Base-by-base conservation (phyloP, 2,329 filamentous ascomycete species). In the Claviceps fusiformis region DNA sequence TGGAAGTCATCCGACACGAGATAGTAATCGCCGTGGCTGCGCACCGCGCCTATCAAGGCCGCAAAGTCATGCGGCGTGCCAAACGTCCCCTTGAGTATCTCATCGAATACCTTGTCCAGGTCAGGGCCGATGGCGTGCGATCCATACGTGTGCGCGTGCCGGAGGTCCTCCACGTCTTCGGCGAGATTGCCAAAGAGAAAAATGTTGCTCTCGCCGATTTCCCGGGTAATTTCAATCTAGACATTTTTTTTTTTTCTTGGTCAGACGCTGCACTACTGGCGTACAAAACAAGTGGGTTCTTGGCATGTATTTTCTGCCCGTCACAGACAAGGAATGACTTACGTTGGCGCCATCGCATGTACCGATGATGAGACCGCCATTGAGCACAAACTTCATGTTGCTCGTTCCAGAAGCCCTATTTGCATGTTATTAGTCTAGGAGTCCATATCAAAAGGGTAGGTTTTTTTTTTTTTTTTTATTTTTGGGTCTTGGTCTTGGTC, bases 311-410 rank as follows among this genome's bases (percentile, higher is more conserved):
- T 33, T 37, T 19, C 11, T 8, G n/a, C 7, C n/a, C 39, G 29
- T 17, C 9, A 29, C 29, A n/a, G n/a, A 24, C 11, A 13, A 17
- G 8, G 4, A 24, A 17, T 15, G 11, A n/a, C 85, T 78, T 78
- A 93, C 89, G 67, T 98, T 98, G 59, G 93, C 93, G 67, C 93
- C 93, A 65, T 98, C 93, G 68, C 92, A 96, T 24, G 93, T 98
- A 63, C 93, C 93, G 63, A 98, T 98, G 65, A 98, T 95, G 58
- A 98, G 77, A 60, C 93, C 93, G 60, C 93, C 93, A 65, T 97
- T 98, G 65, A 98, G 79, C 15, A 96, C 93, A 70, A 98, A 98
- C 73, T 98, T 98, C 93, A 98, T 98, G 81, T 98, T 98, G 66
- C 89, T 95, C 13, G 90, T 95, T 59, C 92, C 92, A 60, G 80